phyloP scores from a whole-genome alignment of 495 filamentous ascomycete species.

The Aspergillus kassunensis region DNA sequence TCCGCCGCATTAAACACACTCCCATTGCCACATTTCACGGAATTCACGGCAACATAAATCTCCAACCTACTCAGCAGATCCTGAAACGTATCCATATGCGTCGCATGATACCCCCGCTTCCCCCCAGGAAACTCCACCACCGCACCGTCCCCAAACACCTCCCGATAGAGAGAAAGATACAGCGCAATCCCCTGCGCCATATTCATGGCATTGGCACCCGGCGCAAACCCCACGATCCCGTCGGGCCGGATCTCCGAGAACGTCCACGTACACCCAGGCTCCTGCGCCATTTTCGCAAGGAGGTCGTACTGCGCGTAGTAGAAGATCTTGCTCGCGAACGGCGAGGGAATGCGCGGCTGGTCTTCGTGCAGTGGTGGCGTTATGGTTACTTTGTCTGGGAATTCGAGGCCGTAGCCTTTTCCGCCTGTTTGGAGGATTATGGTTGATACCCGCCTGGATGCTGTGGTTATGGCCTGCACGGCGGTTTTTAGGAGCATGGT shows the following conservation, averaged over 20 bases:
- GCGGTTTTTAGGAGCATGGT: conserved; percentile 2
- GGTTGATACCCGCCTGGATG: conserved; percentile 26
- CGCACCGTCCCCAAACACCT: conserved; percentile 19
- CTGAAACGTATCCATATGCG: conserved; percentile 33
- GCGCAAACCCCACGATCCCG: conserved; percentile 41
- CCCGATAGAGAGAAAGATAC: conserved; percentile 30
- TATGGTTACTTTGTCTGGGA: conserved; percentile 24
- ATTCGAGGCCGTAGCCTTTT: conserved; percentile 40
- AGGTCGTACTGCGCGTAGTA: conserved; percentile 43
- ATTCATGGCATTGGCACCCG: conserved; percentile 38
- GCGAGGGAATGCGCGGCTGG: conserved; percentile 36
- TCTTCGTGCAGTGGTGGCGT: conserved; percentile 28
- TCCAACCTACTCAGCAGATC: conserved; percentile 33
- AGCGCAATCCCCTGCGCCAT: conserved; percentile 35
- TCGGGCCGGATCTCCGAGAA: conserved; percentile 43
- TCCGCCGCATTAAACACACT: conserved; percentile 34
- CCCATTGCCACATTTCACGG: conserved; percentile 15
- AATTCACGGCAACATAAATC: conserved; percentile 31
- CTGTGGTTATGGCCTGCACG: conserved; percentile 18
- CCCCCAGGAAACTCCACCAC: conserved; percentile 33
- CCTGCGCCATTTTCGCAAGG: conserved; percentile 24
- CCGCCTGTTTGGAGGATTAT: conserved; percentile 27
- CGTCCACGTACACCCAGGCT: conserved; percentile 26
- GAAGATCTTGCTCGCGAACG: conserved; percentile 35
- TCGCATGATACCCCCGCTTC: conserved; percentile 15